Evolutionary conservation across 2,329 filamentous ascomycete genomes (phyloP).

Genomic region (Alternaria longipes): DNA sequence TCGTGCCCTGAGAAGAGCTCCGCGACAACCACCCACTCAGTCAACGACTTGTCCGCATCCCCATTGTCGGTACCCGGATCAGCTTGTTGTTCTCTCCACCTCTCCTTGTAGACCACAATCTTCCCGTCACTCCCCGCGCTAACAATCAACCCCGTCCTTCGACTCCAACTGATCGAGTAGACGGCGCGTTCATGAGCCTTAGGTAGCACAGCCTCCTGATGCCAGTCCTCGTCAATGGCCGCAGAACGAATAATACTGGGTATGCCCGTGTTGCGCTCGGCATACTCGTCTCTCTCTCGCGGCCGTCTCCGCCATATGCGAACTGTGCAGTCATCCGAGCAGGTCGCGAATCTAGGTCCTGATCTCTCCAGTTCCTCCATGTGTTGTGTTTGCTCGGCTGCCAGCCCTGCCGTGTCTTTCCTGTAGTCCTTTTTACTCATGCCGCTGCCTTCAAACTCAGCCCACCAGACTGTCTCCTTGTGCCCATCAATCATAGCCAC

Average conservation of each 20-base stretch:
- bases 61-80: conserved; percentile 16
- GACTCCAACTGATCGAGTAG: conserved; percentile 87
- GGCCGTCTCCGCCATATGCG: conserved; percentile 78
- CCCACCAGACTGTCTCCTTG: conserved; percentile 85
- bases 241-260: conserved; percentile 87
- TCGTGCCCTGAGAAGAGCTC: conserved; percentile 81
- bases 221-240: conserved; percentile 82
- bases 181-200: conserved; percentile 79
- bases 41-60: conserved; percentile 39
- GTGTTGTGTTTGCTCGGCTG: conserved; percentile 45
- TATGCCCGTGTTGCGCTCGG: conserved; percentile 66
- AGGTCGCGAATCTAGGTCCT: conserved; percentile 75
- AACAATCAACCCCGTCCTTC: conserved; percentile 77
- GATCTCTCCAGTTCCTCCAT: conserved; percentile 52
- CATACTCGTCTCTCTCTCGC: conserved; percentile 59
- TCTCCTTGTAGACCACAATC: conserved; percentile 35
- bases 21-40: conserved; percentile 76
- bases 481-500: conserved; percentile 84
- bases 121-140: conserved; percentile 80
- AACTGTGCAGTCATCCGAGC: conserved; percentile 82
- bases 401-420: conserved; percentile 33
- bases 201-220: conserved; percentile 78
- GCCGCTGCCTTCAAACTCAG: conserved; percentile 70
- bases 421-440: conserved; percentile 42
- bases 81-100: conserved; percentile 26